Percentiles rank a stretch among this genome's conserved stretches.
Evolutionary conservation across 139 green algal species (phyloP).

Genomic region (Chlamydomonas schloesseri): DNA sequence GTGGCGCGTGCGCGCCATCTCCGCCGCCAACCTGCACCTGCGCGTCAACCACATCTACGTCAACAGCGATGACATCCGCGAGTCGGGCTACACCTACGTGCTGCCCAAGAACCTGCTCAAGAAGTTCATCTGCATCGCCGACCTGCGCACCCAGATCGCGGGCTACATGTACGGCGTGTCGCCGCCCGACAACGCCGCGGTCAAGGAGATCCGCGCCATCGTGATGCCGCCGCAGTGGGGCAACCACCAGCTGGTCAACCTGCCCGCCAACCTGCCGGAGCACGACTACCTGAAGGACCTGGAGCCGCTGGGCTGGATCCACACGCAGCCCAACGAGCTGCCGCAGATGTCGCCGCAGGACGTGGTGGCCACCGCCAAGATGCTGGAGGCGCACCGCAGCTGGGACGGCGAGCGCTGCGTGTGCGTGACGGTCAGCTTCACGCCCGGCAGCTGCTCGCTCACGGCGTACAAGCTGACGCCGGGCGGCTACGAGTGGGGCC

Average conservation of each 20-base stretch:
- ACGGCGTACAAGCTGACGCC: constrained; percentile 99
- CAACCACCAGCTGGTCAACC: constrained; percentile 94
- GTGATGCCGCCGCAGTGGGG: constrained; percentile 98
- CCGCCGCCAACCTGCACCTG: constrained; percentile 97
- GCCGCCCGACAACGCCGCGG: constrained; percentile 94
- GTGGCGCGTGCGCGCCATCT: constrained; percentile 98
- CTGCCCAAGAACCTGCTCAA: constrained; percentile 99
- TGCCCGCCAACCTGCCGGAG: constrained; percentile 90
- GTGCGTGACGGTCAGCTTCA: constrained; percentile 96
- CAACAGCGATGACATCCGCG: constrained; percentile 95
- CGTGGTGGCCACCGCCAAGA: constrained; percentile 92
- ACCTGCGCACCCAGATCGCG: constrained; percentile 96
- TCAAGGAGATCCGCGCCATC: constrained; percentile 97
- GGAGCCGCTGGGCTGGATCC: constrained; percentile 98
- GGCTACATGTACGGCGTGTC: constrained; percentile 95
- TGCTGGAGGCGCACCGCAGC: constrained; percentile 92
- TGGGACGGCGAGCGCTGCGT: constrained; percentile 99
- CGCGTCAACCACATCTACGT: constrained; percentile 99
- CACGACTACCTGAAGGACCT: constrained; percentile 97
- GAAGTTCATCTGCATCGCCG: constrained; percentile 98
- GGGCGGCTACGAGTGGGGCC: constrained; percentile 89
- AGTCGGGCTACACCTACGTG: constrained; percentile 97
- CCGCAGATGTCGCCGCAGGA: constrained; percentile 95
- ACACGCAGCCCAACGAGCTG: constrained; percentile 98
- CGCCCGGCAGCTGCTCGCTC: constrained; percentile 93